Base-by-base conservation (phyloP, 495 filamentous ascomycete species). In the Sporormia fimetaria region DNA sequence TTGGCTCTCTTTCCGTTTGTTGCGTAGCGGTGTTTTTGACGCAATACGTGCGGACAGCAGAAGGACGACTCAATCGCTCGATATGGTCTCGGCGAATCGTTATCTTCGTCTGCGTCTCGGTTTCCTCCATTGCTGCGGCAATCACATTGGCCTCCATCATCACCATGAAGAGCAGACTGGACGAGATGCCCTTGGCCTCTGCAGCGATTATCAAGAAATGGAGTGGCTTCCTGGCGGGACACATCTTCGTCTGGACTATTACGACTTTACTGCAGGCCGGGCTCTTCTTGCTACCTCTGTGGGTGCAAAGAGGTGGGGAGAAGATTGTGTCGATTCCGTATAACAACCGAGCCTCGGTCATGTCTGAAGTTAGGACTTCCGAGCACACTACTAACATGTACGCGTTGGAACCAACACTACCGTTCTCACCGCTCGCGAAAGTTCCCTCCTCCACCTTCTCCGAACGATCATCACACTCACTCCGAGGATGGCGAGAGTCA, bases 401-500 rank as follows among this genome's bases (percentile, higher is more conserved):
- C 12, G 39, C 41, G n/a, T n/a, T 56, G 4, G 26, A 54, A n/a
- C 39, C 49, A 14, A 28, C 35, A 3, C 23, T 22, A 16, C 43
- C 40, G 12, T 17, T 17, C 3, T 43, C 33, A 6, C 41, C 50
- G 12, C 34, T 53, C 6, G 50, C 30, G 21, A 33, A 30, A 26
- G 28, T 54, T 7, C 52, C 52, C 6, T 56, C 52, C 15, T 49
- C 52, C 5, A 52, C 52, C 3, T 46, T 52, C 31, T 49, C 49
- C 3, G 30, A 20, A 7, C 37, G 25, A 20, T 56, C 52, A 9
- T 40, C 49, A 8, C 29, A 45, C 3, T 56, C 52, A 6, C 36
- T 56, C 18, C 44, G 25, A 20, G 53, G 50, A 17, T 54, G 44
- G 50, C 38, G 46, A 22, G 41, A 47, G 15, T 56, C 55, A 2